Base-by-base conservation (phyloP, 2,329 filamentous ascomycete species). In the Penicillium verrucosum region DNA sequence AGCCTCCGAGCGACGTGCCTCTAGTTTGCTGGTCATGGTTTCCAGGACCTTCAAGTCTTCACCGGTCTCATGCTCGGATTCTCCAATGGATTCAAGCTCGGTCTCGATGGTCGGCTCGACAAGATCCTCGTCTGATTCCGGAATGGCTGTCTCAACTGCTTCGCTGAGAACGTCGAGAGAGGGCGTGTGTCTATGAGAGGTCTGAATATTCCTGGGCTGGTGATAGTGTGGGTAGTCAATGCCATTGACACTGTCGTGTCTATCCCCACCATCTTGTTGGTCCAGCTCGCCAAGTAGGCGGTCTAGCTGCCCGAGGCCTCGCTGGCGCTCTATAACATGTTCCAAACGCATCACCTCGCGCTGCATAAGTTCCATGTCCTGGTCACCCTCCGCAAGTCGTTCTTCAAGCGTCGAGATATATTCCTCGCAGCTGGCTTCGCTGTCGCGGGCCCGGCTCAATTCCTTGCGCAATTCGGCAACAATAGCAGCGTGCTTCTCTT, bases 331-430 rank as follows among this genome's bases (percentile, higher is more conserved):
- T 50, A 99, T 86, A 8, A 99, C 91, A 73, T 96, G 90, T 74
- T 97, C 94, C 12, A 99, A 81, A 34, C 93, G 86, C 68, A 97
- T 90, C 61, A 99, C 90, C 70, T 99, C 94, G 36, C 93, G 90
- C 73, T 96, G 92, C 93, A 99, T 97, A 59, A 97, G 79, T 72
- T 97, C 94, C 62, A 90, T 86, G 70, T 99, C 94, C 73, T 97
- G 93, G 68, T 99, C 94, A 2, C 93, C 89, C 75, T 99, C 94
- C 0, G 94, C 94, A 9, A 99, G 83, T 23, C 93, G 89, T 76
- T 97, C 94, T 72, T 99, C 94, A 11, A 99, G 80, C 0, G 92
- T 97, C 1, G 93, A 96, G 51, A 99, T 97, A 73, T 99, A 99
- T 63, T 97, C 94, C 73, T 99, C 94, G 64, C 88, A 92, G 38